Base-by-base conservation (phyloP, 2,329 filamentous ascomycete species). In the Colletotrichum sp. region DNA sequence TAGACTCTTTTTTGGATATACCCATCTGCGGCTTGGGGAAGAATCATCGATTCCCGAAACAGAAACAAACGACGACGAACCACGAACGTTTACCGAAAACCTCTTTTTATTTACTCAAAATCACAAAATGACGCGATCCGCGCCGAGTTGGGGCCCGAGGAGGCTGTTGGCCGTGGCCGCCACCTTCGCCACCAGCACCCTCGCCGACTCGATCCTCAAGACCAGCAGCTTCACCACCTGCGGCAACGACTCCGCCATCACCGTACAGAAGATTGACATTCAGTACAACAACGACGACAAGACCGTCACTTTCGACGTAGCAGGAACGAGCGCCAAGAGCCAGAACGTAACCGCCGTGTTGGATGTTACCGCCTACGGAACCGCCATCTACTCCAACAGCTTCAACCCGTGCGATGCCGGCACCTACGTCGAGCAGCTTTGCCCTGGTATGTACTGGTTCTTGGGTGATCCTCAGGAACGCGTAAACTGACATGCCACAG, bases 201-300 rank as follows among this genome's bases (percentile, higher is more conserved):
- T 94, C 75, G 95, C 91, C 72, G 89, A 87, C 77, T 92, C 96
- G 79, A 88, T 98, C 74, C 91, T 99, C 74, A 91, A 93, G 82
- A 98, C 96, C 28, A 91, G 90, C 78, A 95, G 96, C 75, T 98
- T 97, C 87, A 92, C 89, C 81, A 92, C 93, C 78, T 99, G 97
- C 85, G 83, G 82, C 49, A 82, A 83, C 67, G 85, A 89, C 34
- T 75, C 78, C 26, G 60, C 81, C 80, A 88, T 99, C 80, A 90
- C 89, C 77, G 93, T 98, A 70, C 88, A 95, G 79, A 92, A 90
- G 80, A 88, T 98, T 78, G 88, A 96, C 80, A 93, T 98, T 76
- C 88, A 91, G 80, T 99, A 98, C 87, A 92, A 98, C 87, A 93
- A 93, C 78, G 89, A 90, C 75, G 92, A 93, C 76, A 93, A 94